phyloP scores from a whole-genome alignment of 1,284 basidiomycete species.

The Fomitopsis betulina region DNA sequence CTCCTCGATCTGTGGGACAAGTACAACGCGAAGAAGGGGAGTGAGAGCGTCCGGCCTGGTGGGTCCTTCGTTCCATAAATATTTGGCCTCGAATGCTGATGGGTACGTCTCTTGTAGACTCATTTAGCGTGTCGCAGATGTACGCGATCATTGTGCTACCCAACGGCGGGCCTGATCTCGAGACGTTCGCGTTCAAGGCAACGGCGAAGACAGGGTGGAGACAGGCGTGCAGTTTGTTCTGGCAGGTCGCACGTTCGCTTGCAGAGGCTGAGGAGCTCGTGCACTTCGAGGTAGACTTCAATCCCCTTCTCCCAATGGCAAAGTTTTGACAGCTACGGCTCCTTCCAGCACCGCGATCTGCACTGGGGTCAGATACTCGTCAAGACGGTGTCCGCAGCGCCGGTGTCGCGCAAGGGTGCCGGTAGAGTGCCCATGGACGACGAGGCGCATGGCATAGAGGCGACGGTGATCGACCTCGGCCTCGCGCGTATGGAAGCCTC shows the following conservation, averaged over 20 bases:
- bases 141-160: conserved; percentile 89
- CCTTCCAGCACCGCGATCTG: conserved; percentile 84
- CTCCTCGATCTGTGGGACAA: conserved; percentile 86
- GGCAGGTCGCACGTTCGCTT: conserved; percentile 81
- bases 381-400: conserved; percentile 41
- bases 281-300: conserved; percentile 74
- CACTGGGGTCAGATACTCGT: conserved; percentile 98
- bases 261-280: conserved; percentile 75
- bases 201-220: conserved; percentile 63
- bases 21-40: conserved; percentile 67
- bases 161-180: conserved; percentile 88
- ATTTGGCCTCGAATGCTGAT: background rate
- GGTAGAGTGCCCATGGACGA: conserved; percentile 53
- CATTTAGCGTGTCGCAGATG: conserved; percentile 67
- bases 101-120: conserved; percentile 41
- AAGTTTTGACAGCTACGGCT: background rate
- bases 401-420: conserved; percentile 25
- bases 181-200: conserved; percentile 65
- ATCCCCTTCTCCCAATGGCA: background rate
- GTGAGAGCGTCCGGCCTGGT: conserved; percentile 88
- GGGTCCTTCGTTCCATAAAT: conserved; percentile 13
- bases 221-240: conserved; percentile 86
- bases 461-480: conserved; percentile 93
- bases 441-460: conserved; percentile 54
- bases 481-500: conserved; percentile 76